A percentile compares a stretch with the other conserved stretches of the same genome.
Evolutionary conservation across 208 protist species (phyloP).

Genomic region (Leishmania gerbilli): DNA sequence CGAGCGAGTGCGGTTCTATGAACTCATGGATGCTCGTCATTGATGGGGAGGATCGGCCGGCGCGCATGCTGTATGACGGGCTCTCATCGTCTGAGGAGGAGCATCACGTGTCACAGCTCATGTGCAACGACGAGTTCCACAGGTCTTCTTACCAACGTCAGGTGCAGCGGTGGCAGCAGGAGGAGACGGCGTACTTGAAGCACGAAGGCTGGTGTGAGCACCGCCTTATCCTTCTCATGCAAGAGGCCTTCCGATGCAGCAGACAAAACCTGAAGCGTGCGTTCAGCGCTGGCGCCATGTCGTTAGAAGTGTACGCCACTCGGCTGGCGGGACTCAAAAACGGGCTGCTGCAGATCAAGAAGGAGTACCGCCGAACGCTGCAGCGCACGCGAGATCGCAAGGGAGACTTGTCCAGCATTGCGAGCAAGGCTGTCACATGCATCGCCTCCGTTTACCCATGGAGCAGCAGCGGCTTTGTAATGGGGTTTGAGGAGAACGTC

Average conservation of each 20-base stretch:
- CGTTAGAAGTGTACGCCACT: background rate
- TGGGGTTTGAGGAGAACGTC: slow-evolving; percentile 45
- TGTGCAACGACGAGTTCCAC: slow-evolving; percentile 15
- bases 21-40: slow-evolving; percentile 31
- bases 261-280: slow-evolving; percentile 14
- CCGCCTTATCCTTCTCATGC: slow-evolving; percentile 50
- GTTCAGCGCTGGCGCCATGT: slow-evolving; percentile 4
- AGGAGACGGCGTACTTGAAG: slow-evolving; percentile 38
- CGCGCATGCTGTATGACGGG: background rate
- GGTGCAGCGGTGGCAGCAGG: slow-evolving; percentile 33
- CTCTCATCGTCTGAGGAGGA: slow-evolving; percentile 1
- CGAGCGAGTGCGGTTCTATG: background rate
- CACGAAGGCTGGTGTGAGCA: slow-evolving; percentile 35
- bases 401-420: slow-evolving; percentile 29
- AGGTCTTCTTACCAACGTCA: slow-evolving; percentile 26
- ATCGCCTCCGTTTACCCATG: slow-evolving; percentile 51
- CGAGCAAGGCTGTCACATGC: slow-evolving; percentile 45
- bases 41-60: slow-evolving; percentile 24
- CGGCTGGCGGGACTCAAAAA: slow-evolving; percentile 12
- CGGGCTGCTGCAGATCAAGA: slow-evolving; percentile 31
- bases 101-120: background rate
- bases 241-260: slow-evolving; percentile 42
- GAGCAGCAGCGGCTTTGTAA: slow-evolving; percentile 45
- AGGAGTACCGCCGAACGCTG: slow-evolving; percentile 49
- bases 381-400: slow-evolving; percentile 27